Conservation (phyloP, 345 rosid genomes). For the Corymbia maculata region DNA sequence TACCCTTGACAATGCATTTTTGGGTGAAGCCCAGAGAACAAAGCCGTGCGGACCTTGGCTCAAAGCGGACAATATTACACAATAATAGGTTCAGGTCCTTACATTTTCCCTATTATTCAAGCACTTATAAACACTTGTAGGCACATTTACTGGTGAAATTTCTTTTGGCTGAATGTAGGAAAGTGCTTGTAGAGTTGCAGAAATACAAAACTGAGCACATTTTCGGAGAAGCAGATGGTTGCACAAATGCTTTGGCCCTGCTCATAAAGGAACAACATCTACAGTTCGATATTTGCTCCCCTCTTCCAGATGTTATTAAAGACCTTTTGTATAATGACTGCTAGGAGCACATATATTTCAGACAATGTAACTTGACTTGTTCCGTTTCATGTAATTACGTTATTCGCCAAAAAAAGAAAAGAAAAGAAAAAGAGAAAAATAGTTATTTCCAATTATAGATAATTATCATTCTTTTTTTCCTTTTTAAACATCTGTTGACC, state of each 20-base stretch:
- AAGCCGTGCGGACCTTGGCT: too few relatives aligned
- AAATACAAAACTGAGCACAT: too few relatives aligned
- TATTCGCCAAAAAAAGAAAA: neutral
- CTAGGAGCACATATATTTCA: neutral
- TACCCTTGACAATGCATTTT: too few relatives aligned
- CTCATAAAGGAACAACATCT: neutral
- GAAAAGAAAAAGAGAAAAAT: too few relatives aligned
- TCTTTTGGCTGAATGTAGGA: too few relatives aligned
- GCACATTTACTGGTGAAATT: too few relatives aligned
- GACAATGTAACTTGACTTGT: neutral
- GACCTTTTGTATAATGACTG: accelerated
- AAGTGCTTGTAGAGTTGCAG: too few relatives aligned
- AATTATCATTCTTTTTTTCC: neutral
- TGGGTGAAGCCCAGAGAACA: too few relatives aligned
- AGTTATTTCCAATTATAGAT: neutral
- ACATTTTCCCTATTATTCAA: neutral
- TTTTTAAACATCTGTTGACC: neutral
- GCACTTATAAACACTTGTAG: neutral
- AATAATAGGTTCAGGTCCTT: too few relatives aligned
- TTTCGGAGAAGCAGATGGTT: neutral
- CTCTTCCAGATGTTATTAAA: neutral
- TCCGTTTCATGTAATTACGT: neutral
- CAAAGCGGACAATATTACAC: too few relatives aligned
- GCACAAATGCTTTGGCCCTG: neutral
- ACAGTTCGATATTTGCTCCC: neutral